Conservation (phyloP, 2,329 filamentous ascomycete species). For the Sphaerostilbella broomeana region DNA sequence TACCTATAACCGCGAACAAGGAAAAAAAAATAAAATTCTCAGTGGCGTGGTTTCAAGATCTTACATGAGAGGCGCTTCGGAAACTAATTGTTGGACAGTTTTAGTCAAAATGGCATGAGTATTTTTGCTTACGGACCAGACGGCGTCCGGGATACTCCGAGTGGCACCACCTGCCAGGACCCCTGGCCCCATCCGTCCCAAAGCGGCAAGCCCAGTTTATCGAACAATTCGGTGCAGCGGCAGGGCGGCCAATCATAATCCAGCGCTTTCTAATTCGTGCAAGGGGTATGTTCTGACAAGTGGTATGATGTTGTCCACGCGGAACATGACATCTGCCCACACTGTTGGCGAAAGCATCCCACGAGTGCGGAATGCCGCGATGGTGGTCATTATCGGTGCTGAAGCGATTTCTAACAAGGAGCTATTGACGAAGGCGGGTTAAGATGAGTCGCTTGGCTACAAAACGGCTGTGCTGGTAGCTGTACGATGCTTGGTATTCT, state of each 20-base stretch:
- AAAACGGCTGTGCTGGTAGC: constrained; percentile 8
- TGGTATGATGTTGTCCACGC: constrained; percentile 10
- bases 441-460: constrained; percentile 5
- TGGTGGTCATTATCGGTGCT: neutral
- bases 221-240: neutral
- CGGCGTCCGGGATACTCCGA: constrained; percentile 11
- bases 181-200: neutral
- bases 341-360: constrained; percentile 1
- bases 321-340: constrained; percentile 5
- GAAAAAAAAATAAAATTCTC: too few species aligned
- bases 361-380: constrained; percentile 3
- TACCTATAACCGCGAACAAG: too few species aligned
- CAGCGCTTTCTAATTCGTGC: constrained; percentile 1
- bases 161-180: constrained; percentile 10
- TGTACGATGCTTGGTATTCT: neutral
- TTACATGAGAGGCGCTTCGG: too few species aligned
- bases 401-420: neutral
- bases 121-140: too few species aligned
- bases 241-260: neutral
- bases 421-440: too few species aligned
- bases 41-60: too few species aligned
- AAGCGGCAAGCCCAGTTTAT: neutral
- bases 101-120: too few species aligned
- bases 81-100: too few species aligned
- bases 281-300: constrained; percentile 11